phyloP scores from a whole-genome alignment of 1,284 basidiomycete genomes.

The Mixia osmundae region DNA sequence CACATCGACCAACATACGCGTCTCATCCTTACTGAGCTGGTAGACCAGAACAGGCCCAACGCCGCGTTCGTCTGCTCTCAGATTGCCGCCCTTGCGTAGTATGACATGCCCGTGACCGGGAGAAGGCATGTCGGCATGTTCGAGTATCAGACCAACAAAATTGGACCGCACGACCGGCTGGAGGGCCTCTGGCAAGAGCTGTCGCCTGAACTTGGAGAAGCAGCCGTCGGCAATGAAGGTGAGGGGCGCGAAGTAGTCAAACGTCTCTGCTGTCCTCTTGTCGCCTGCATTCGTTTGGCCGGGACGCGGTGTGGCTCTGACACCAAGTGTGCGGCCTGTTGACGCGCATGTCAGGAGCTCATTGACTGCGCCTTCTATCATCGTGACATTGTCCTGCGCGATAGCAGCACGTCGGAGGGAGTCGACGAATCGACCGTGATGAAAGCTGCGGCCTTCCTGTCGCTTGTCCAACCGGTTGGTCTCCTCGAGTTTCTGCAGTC shows the following conservation, averaged over 20 bases:
- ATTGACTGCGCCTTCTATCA: conserved; percentile 60
- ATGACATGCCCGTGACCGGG: conserved; percentile 71
- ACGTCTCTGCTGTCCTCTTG: conserved; percentile 19
- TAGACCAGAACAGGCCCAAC: conserved; percentile 70
- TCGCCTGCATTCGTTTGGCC: neutral
- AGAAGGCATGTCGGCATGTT: conserved; percentile 50
- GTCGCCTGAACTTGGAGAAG: conserved; percentile 55
- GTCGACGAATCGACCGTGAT: conserved; percentile 84
- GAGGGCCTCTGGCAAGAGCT: conserved; percentile 23
- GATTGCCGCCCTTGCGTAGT: conserved; percentile 24
- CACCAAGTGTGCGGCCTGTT: conserved; percentile 34
- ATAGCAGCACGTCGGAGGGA: conserved; percentile 44
- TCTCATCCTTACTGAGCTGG: conserved; percentile 50
- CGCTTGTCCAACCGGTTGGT: conserved; percentile 12
- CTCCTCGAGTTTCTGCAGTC: conserved; percentile 1
- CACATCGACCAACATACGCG: conserved; percentile 80
- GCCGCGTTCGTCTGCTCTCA: conserved; percentile 20
- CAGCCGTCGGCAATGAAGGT: conserved; percentile 86
- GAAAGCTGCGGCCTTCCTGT: conserved; percentile 51
- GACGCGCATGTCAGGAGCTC: conserved; percentile 39
- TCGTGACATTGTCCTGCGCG: conserved; percentile 31
- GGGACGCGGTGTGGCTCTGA: conserved; percentile 29
- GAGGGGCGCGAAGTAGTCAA: conserved; percentile 38
- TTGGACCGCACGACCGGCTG: conserved; percentile 40
- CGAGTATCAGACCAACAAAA: conserved; percentile 58